These are phyloP conservation scores for Picochlorum sp. DNA, from an alignment of 139 green algal genomes.

Conservation along the genomic window DNA sequence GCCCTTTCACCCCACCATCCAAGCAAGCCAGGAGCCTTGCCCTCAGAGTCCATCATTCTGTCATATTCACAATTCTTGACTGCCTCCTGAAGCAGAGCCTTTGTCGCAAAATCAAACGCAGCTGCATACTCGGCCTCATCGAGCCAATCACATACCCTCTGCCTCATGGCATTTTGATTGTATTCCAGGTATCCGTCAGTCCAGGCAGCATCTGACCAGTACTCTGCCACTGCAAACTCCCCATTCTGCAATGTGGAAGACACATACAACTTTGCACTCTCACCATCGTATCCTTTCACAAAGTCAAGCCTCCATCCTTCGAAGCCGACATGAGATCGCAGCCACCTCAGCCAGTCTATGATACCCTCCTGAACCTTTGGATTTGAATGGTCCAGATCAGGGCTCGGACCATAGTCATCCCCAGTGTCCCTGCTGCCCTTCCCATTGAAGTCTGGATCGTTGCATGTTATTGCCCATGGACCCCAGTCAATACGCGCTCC, in stretches of 20 bases:
- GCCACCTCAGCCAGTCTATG: conserved; percentile 65
- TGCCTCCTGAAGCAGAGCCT: conserved; percentile 81
- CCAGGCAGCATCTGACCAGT: conserved; percentile 40
- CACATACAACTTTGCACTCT: conserved; percentile 46
- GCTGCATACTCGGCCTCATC: conserved; percentile 58
- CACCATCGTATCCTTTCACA: conserved; percentile 45
- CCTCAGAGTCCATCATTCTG: conserved; percentile 64
- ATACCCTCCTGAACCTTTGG: conserved; percentile 54
- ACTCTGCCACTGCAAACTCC: conserved; percentile 62
- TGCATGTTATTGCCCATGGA: conserved; percentile 63
- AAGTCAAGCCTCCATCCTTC: conserved; percentile 60
- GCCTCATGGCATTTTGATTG: conserved; percentile 39
- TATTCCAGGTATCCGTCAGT: conserved; percentile 31
- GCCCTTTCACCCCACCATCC: conserved; percentile 46
- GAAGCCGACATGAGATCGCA: conserved; percentile 55
- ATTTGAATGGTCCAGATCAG: conserved; percentile 83
- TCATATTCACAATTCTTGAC: conserved; percentile 76
- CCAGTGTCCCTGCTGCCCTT: conserved; percentile 58
- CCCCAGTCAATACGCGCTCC: conserved; percentile 65
- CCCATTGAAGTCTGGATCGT: conserved; percentile 64
- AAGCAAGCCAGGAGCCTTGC: conserved; percentile 55
- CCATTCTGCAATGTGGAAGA: conserved; percentile 15
- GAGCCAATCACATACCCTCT: conserved; percentile 65
- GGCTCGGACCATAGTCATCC: conserved; percentile 43
- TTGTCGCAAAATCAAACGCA: conserved; percentile 93